Base-by-base conservation (phyloP, 1,284 basidiomycete species). In the Apiotrichum siamense region DNA sequence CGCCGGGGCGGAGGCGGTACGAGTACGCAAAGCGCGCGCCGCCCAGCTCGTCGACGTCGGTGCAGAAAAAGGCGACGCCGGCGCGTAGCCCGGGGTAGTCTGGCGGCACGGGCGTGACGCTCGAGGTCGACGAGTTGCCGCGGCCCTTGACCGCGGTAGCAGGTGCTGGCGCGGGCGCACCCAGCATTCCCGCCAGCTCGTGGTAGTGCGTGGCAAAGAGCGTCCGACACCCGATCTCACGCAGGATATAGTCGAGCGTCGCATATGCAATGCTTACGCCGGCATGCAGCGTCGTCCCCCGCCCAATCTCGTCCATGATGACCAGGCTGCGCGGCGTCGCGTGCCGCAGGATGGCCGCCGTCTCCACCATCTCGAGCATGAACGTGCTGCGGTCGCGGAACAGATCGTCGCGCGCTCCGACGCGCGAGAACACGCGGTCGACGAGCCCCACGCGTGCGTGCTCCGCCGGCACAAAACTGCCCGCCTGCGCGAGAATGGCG, bases 191-290 rank as follows among this genome's bases (percentile, higher is more conserved):
- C 2, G 86, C 85, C 12, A 98, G 75, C 65, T 97, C 91, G 69
- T 97, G 91, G 64, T 97, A 97, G 73, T 98, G 94, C 12, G 94
- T 98, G 3, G 96, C 94, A 66, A 98, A 98, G 24, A 98, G 76
- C 2, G 87, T 81, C 21, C 91, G 81, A 67, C 87, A 91, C 47
- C 78, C 76, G 64, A 88, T 91, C n/a, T 80, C 75, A 17, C 78
- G 74, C 38, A 86, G 75, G 15, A 98, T 80, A 65, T 94, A 85
- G 65, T 92, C 83, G 13, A 96, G 77, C 2, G 91, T 85, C 0
- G 90, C 88, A 68, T 90, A 97, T 1, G 93, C 92, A 41, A 98
- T 90, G 0, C 92, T 87, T 17, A 97, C 75, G 4, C 96, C 94
- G 59, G 97, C 92, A 50, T 84, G 81, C 6, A 93, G 84, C 0